These are phyloP conservation scores for Trypanosoma lewisi DNA, from an alignment of 208 protist species.

Conservation along the genomic window DNA sequence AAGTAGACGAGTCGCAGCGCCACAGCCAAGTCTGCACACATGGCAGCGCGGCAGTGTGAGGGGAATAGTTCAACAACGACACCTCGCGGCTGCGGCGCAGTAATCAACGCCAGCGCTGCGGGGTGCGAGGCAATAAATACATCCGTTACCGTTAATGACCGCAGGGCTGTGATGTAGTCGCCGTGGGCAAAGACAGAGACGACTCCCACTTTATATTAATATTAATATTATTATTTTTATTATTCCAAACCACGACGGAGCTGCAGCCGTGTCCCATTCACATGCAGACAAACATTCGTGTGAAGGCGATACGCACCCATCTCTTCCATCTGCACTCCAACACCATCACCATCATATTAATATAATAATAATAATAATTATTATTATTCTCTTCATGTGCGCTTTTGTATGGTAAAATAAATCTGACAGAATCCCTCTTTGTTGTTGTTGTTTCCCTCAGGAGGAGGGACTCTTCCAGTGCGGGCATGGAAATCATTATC, in stretches of 20 bases:
- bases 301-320: not conserved
- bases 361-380: not conserved
- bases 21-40: slow-evolving; percentile 20
- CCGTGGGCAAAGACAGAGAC: not conserved
- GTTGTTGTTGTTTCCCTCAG: too few species aligned
- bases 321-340: not conserved
- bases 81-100: slow-evolving; percentile 17
- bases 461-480: too few species aligned
- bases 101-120: not conserved
- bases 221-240: not conserved
- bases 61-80: slow-evolving; percentile 27
- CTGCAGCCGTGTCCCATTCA: not conserved
- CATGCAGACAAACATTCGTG: not conserved
- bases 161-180: slow-evolving; percentile 1
- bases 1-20: slow-evolving; percentile 19
- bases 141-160: slow-evolving; percentile 13
- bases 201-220: not conserved
- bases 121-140: slow-evolving; percentile 15
- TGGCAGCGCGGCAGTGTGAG: slow-evolving; percentile 1
- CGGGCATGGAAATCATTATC: too few species aligned
- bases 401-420: not conserved
- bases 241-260: not conserved
- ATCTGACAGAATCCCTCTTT: not conserved
- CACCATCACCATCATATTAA: not conserved
- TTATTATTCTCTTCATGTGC: not conserved